Percentiles rank a stretch among this genome's conserved stretches.
Conservation (phyloP, 129 eudicot genomes). For the Erigeron canadensis region DNA sequence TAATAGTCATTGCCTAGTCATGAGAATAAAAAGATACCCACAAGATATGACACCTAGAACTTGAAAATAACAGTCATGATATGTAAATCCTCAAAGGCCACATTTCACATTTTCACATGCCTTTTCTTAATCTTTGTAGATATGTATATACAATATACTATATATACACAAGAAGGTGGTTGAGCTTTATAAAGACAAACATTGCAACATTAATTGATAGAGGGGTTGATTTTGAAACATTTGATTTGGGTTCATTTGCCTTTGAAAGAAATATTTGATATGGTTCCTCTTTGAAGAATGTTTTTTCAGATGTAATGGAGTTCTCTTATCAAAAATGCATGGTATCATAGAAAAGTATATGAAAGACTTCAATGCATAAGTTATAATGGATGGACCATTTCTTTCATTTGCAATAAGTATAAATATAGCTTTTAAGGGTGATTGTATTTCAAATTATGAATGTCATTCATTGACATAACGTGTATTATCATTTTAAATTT, state of each 20-base stretch:
- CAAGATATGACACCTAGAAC: constrained; percentile 6
- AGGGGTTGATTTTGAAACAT: constrained; percentile 20
- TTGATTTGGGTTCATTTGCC: constrained; percentile 32
- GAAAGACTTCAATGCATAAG: constrained; percentile 21
- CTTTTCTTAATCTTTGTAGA: constrained; percentile 23
- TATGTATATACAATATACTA: constrained; percentile 19
- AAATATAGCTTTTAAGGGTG: background rate
- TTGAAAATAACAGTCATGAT: background rate
- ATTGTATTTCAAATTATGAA: background rate
- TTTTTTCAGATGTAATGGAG: constrained; percentile 28
- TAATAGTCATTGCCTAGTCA: background rate
- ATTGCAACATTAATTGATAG: constrained; percentile 29
- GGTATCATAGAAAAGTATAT: constrained; percentile 27
- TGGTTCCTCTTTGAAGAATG: constrained; percentile 36
- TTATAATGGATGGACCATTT: constrained; percentile 33
- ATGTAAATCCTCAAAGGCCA: constrained; percentile 19
- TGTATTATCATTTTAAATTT: background rate
- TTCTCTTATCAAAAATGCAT: constrained; percentile 25
- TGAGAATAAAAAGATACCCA: constrained; percentile 6
- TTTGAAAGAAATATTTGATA: constrained; percentile 36
- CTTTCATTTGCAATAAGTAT: constrained; percentile 10
- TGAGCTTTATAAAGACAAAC: constrained; percentile 32
- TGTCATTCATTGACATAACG: background rate
- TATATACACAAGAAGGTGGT: constrained; percentile 32
- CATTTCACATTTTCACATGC: constrained; percentile 14